phyloP scores from a whole-genome alignment of 768 basidiomycete species.

The Kwoniella dejecticola region DNA sequence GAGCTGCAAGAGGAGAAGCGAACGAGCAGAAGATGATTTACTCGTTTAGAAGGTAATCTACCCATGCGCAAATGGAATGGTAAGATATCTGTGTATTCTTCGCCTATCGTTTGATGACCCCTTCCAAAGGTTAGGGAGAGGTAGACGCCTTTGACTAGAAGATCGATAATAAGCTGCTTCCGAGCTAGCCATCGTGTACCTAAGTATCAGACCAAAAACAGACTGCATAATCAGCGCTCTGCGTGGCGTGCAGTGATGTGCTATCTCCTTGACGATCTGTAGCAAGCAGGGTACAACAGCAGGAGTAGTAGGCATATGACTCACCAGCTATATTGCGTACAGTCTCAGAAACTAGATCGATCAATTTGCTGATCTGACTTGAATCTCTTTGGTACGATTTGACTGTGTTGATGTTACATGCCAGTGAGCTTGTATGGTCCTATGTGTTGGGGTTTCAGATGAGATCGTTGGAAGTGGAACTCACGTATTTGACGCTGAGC shows the following conservation, averaged over 20 bases:
- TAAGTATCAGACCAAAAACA: no score
- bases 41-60: slow-evolving; percentile 31
- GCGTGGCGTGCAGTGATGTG: no score
- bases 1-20: no score
- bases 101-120: slow-evolving; percentile 53
- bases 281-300: no score
- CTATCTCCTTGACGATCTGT: no score
- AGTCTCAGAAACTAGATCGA: slow-evolving; percentile 46
- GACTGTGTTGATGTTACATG: no score
- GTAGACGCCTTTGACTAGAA: slow-evolving; percentile 46
- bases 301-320: no score
- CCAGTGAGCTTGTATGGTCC: no score
- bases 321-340: slow-evolving; percentile 47
- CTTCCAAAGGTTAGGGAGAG: slow-evolving; percentile 50
- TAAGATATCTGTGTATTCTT: slow-evolving; percentile 56
- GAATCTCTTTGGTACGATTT: slow-evolving; percentile 52
- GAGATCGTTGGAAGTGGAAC: no score
- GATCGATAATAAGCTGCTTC: slow-evolving; percentile 38
- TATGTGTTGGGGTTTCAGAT: no score
- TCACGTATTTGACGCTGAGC: slow-evolving; percentile 45
- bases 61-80: slow-evolving; percentile 31
- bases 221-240: no score
- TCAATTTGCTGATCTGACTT: slow-evolving; percentile 42
- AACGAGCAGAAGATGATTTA: no score
- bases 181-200: slow-evolving; percentile 50